A percentile compares a stretch with the other conserved stretches of the same genome.
Evolutionary conservation across 352 stramenopile species (phyloP).

Genomic region (Phytopythium ostracodes): DNA sequence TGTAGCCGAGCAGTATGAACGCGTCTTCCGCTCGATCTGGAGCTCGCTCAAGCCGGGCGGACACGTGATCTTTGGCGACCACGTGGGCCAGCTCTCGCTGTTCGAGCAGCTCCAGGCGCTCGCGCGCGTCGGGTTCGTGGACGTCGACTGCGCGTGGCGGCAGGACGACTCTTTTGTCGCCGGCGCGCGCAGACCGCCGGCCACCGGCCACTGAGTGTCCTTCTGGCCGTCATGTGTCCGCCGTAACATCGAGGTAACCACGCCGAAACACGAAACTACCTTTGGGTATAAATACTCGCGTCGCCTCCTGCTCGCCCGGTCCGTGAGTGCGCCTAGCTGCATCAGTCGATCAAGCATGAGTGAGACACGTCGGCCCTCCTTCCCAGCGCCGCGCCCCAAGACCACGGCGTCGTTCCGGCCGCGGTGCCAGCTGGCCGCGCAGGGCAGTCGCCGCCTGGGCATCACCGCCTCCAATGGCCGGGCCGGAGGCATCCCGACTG

Average conservation of each 20-base stretch:
- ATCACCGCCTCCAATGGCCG: not conserved
- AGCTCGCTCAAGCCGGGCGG: conserved; percentile 51
- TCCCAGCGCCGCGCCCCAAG: not conserved
- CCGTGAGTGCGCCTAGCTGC: no score
- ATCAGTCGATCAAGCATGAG: not conserved
- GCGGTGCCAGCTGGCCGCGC: not conserved
- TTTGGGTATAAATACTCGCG: not conserved
- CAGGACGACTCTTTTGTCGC: conserved; percentile 74
- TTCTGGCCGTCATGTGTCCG: not conserved
- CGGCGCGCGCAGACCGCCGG: conserved; percentile 30
- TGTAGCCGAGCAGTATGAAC: conserved; percentile 35
- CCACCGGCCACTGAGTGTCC: not conserved
- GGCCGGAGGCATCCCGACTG: conserved; percentile 17
- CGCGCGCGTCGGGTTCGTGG: conserved; percentile 51
- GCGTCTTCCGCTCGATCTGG: conserved; percentile 53
- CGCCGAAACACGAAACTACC: not conserved
- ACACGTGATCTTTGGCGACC: conserved; percentile 66
- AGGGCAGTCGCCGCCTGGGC: conserved; percentile 3
- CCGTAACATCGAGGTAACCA: not conserved
- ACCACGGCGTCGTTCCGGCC: not conserved
- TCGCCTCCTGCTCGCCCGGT: not conserved
- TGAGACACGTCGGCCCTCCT: not conserved
- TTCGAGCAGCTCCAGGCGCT: conserved; percentile 65
- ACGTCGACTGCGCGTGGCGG: conserved; percentile 75
- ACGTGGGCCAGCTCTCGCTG: conserved; percentile 61